These are phyloP conservation scores for Russula emetica DNA, from an alignment of 768 basidiomycete genomes.

Conservation along the genomic window DNA sequence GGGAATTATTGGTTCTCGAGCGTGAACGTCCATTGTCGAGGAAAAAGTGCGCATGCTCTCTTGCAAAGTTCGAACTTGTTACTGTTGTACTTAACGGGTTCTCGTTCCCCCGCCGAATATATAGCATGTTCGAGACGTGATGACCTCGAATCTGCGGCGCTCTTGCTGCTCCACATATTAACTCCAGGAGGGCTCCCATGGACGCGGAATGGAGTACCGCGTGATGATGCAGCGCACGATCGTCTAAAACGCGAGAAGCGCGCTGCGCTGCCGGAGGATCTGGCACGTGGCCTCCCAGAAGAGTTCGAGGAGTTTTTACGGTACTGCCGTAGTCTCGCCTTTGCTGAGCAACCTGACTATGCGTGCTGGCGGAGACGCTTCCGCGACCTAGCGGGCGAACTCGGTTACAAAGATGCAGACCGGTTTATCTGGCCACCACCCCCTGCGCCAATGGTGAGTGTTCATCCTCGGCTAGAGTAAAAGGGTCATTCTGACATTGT, in stretches of 20 bases:
- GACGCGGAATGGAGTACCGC: constrained; percentile 79
- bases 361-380: constrained; percentile 62
- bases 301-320: constrained; percentile 75
- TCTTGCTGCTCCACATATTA: constrained; percentile 78
- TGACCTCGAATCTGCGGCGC: constrained; percentile 69
- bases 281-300: constrained; percentile 63
- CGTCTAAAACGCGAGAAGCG: constrained; percentile 63
- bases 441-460: constrained; percentile 29
- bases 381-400: constrained; percentile 52
- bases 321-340: constrained; percentile 65
- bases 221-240: constrained; percentile 58
- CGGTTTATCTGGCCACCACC: constrained; percentile 70
- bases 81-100: constrained; percentile 2
- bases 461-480: constrained; percentile 24
- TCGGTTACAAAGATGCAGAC: constrained; percentile 54
- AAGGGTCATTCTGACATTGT: neutral
- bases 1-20: constrained; percentile 86
- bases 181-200: constrained; percentile 72
- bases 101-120: neutral
- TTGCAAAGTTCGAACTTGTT: neutral
- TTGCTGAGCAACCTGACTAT: constrained; percentile 68
- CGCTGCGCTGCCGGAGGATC: constrained; percentile 54
- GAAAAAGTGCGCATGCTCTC: constrained; percentile 48
- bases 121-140: constrained; percentile 75
- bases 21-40: constrained; percentile 71